Evolutionary conservation across 2,329 filamentous ascomycete species (phyloP), one percentile per base, ranked within the genome.

Genomic region (Dactylellina haptotyla): DNA sequence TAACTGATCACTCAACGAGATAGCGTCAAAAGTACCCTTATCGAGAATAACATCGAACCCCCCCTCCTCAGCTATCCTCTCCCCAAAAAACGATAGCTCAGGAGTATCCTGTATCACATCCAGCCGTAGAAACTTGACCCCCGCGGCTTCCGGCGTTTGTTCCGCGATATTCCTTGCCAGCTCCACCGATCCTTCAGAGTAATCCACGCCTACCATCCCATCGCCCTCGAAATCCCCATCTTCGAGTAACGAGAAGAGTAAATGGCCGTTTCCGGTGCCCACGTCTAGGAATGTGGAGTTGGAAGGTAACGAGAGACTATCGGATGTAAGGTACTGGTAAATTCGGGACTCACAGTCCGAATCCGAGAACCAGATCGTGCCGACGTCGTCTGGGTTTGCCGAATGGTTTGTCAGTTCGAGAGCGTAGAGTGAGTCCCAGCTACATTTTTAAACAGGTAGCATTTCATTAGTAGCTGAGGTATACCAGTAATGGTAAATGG

Each of bases 11-110:
- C 85, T 87, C n/a, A 98, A 83, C 54, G 89, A 93, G 32, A 99
- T 90, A 9, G 95, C 95, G 83, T 99, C 95, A 80, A 98, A 99
- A 0, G 95, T 99, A 46, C 95, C 95, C 82, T 99, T 99, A 82
- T 99, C 95, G n/a, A 97, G 86, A 0, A 97, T 89, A 0, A 97
- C 87, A 81, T 98, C 93, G 83, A 93, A 98, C 0, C 90, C 90
- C 0, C 80, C 80, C 0, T 77, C 77, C 30, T 80, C 77, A 4
- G 14, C 37, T 46, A 75, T 12, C 75, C 37, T 57, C 34, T 4
- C 54, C 41, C 20, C 74, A 53, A 25, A 78, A 74, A 76, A 72
- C 0, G 56, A 54, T 14, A 70, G 43, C 25, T 25, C 23, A 4
- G 76, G 34, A 18, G 76, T 53, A 39, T 83, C 80, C 9, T 77